Evolutionary conservation across 768 basidiomycete genomes (phyloP), one percentile per base, ranked within the genome.

Genomic region (Mycena latifolia): DNA sequence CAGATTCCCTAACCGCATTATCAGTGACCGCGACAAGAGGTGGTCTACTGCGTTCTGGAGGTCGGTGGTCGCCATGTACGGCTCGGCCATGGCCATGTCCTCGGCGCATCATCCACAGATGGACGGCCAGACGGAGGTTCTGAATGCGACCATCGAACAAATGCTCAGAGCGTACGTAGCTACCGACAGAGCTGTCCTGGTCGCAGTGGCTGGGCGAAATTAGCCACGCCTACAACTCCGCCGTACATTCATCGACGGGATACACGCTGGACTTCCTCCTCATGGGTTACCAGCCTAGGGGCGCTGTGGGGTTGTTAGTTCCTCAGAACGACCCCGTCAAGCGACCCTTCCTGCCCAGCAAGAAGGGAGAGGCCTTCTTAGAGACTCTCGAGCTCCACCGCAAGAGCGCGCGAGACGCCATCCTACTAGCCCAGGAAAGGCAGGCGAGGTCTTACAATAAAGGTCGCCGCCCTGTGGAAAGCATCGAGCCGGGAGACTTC

Each of bases 101-200:
- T 78, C 78, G 0, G 66, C 77, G 0, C 75, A 79, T 48, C 82
- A 83, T 60, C 81, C 79, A 0, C 79, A 82, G 62, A 76, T 78
- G 0, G 77, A 84, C 60, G 78, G 80, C 0, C 78, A 80, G 33
- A 77, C 75, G 0, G 75, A 81, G 67, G 65, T 71, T 15, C 55
- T 77, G 0, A 79, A 78, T 45, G 72, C 74, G 3, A 69, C 61
- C 4, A 65, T 78, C 2, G 76, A 79, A 60, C 68, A 72, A 25
- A 76, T 75, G 69, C 47, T 80, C 0, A 61, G 73, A 5, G 74
- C 75, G 0, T 80, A 74, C 46, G 74, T 76, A 6, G 68, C 61
- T 2, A 57, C 53, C 14, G 61, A 75, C 12, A 66, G 75, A 9
- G 27, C n/a, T 68, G 12, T 31, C 57, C 12, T 80, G 79, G 80